Evolutionary conservation across 1,139 yeast genomes (phyloP).

Genomic region (Nakaseomyces delphensis): DNA sequence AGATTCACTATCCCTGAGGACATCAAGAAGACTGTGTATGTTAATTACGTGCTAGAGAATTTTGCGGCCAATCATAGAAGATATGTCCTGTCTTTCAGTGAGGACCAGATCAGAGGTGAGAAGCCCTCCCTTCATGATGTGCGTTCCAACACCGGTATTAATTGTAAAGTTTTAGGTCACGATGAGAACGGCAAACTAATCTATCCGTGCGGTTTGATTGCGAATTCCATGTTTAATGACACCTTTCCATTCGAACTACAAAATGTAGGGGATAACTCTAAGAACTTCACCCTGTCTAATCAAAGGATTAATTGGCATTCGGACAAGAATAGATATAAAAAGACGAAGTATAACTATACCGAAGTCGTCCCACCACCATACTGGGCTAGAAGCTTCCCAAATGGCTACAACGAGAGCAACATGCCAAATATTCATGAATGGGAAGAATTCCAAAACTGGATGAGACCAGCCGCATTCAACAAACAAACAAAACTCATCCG

Average conservation of each 20-base stretch:
- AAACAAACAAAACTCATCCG: constrained; percentile 59
- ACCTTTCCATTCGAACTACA: constrained; percentile 38
- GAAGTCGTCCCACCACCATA: constrained; percentile 73
- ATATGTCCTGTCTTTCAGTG: constrained; percentile 82
- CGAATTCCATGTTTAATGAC: constrained; percentile 69
- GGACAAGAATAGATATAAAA: constrained; percentile 50
- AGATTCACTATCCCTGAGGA: constrained; percentile 73
- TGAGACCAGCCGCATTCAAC: constrained; percentile 76
- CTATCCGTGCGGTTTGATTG: constrained; percentile 75
- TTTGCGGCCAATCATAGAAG: constrained; percentile 93
- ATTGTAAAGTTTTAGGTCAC: constrained; percentile 53
- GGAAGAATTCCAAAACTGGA: constrained; percentile 66
- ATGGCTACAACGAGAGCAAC: constrained; percentile 61
- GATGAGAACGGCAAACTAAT: constrained; percentile 44
- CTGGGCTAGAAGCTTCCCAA: constrained; percentile 57
- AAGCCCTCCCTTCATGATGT: constrained; percentile 35
- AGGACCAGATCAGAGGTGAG: constrained; percentile 75
- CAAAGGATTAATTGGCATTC: constrained; percentile 60
- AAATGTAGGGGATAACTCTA: constrained; percentile 34
- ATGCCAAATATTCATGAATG: constrained; percentile 52
- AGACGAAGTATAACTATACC: constrained; percentile 46
- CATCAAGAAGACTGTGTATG: constrained; percentile 65
- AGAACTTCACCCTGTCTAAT: constrained; percentile 43
- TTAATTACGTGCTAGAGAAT: constrained; percentile 72
- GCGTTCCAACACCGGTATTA: constrained; percentile 60